These are phyloP conservation scores for Clavariopsis aquatica DNA, from an alignment of 495 filamentous ascomycete species.

Conservation along the genomic window DNA sequence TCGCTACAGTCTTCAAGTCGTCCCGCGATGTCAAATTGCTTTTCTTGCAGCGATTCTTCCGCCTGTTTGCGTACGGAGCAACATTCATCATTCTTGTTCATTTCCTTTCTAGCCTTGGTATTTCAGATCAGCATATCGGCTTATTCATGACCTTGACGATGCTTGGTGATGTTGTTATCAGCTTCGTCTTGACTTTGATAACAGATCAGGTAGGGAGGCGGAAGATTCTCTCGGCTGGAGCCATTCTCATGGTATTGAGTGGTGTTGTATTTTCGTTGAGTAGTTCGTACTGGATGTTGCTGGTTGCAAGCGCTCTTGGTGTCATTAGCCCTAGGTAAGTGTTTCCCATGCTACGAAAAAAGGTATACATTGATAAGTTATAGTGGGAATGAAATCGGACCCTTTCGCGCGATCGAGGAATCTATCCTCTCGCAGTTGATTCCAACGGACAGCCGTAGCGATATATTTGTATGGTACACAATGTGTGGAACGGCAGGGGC, in stretches of 20 bases:
- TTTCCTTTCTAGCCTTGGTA: not conserved
- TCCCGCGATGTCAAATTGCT: not conserved
- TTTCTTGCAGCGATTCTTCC: not conserved
- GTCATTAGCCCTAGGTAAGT: conserved; percentile 61
- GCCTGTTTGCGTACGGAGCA: not conserved
- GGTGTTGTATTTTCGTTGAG: conserved; percentile 67
- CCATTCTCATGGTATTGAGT: conserved; percentile 64
- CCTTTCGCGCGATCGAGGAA: conserved; percentile 16
- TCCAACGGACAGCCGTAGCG: not conserved
- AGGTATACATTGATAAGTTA: not conserved
- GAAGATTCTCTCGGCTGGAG: conserved; percentile 63
- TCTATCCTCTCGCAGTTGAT: conserved; percentile 12
- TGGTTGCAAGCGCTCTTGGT: conserved; percentile 71
- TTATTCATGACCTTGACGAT: not conserved
- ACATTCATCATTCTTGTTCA: not conserved
- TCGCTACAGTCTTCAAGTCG: not conserved
- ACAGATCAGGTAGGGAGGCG: conserved; percentile 73
- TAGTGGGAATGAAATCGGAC: conserved; percentile 22
- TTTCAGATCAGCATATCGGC: not conserved
- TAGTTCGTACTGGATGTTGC: conserved; percentile 71
- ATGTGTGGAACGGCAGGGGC: conserved; percentile 10
- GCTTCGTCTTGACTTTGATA: conserved; percentile 69
- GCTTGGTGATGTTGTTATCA: not conserved
- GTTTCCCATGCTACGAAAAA: not conserved
- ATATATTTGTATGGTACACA: conserved; percentile 21